Base-by-base conservation (phyloP, 2,329 filamentous ascomycete species). In the Stagonosporopsis cucurbitacearum region DNA sequence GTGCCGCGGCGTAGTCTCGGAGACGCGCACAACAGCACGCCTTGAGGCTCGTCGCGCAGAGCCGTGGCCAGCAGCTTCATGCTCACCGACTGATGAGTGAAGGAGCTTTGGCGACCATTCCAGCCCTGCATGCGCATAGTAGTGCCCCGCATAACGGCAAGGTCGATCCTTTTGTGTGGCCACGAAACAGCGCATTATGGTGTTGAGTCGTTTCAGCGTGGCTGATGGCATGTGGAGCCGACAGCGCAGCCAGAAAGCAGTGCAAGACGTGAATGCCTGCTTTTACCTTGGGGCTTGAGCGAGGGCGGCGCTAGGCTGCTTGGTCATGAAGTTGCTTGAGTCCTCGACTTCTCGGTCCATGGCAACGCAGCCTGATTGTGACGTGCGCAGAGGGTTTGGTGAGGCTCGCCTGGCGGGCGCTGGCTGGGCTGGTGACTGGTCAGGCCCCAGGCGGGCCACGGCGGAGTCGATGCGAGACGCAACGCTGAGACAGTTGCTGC, bases 151-250 rank as follows among this genome's bases (percentile, higher is more conserved):
- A 56, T 39, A 56, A 47, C 17, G 47, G 47, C 53, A 56, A 56
- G 53, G 53, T 47, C 47, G 53, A 56, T 56, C 53, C 47, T 44
- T 35, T 48, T 51, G 23, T 51, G 36, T 44, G 53, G 53, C 47
- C 43, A 51, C 37, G 32, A 56, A 30, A 33, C 53, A 56, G 47
- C 45, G 57, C 54, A 60, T 64, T 57, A 62, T 71, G 68, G 69
- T 72, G 69, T 71, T 71, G 69, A 71, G 62, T 40, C 30, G 68
- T 71, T 72, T 71, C 68, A 69, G 63, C 59, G 60, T 63, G 64
- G 60, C 49, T 44, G 41, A 45, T 46, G 50, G 52, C 54, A 58
- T 54, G 50, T 54, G 56, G 55, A 53, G 53, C 59, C 56, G 52
- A 41, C 50, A 53, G 35, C 36, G 25, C 42, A 51, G 48, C 48